Evolutionary conservation across 78 protist species (phyloP).

Genomic region (Chrysochromulina tobinii): DNA sequence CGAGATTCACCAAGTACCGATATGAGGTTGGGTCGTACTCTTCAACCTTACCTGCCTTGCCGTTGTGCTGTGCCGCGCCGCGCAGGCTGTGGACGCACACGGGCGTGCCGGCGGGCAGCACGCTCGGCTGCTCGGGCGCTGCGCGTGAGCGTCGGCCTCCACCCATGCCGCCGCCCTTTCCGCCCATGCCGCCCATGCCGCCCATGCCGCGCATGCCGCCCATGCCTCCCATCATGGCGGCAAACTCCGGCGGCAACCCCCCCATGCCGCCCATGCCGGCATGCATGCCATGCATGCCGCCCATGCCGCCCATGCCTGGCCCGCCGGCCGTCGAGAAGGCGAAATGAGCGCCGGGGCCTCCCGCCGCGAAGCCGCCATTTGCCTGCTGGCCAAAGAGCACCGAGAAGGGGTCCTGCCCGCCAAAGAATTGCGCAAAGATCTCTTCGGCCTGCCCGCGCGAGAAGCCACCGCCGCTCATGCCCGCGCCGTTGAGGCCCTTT

Average conservation of each 20-base stretch:
- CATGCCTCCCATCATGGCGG: not conserved
- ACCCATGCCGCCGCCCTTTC: not conserved
- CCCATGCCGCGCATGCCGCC: not conserved
- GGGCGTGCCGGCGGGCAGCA: not conserved
- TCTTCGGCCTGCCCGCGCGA: not conserved
- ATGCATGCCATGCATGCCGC: not conserved
- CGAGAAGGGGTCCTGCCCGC: conserved; percentile 11
- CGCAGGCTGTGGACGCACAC: not conserved
- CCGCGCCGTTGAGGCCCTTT: not conserved
- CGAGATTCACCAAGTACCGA: not conserved
- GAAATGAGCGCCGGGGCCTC: not conserved
- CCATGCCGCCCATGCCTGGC: not conserved
- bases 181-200: not conserved
- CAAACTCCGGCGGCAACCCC: not conserved
- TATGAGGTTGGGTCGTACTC: not conserved
- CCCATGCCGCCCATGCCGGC: not conserved
- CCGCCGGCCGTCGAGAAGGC: not conserved
- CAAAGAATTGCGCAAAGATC: not conserved
- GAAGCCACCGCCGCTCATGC: not conserved
- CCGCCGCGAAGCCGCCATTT: not conserved
- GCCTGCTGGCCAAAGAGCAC: not conserved
- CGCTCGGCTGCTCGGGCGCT: not conserved
- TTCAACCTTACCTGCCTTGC: not conserved
- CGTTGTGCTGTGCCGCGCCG: conserved; percentile 16
- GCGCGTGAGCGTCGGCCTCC: not conserved